phyloP scores from a whole-genome alignment of 139 green algal species.

The Chlamydomonas applanata region DNA sequence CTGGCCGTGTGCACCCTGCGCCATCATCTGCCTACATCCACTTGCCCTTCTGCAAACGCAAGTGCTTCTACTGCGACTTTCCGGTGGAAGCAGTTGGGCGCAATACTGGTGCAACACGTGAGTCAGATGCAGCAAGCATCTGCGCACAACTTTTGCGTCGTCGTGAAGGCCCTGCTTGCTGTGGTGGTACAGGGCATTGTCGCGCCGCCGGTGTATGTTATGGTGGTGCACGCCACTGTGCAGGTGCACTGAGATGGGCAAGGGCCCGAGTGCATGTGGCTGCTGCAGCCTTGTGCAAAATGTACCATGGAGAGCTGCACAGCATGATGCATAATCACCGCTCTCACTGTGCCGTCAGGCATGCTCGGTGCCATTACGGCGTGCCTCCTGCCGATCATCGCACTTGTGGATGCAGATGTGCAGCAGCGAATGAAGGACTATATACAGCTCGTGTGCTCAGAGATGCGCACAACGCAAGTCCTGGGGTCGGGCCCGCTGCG shows the following conservation, averaged over 20 bases:
- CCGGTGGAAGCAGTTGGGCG: constrained; percentile 75
- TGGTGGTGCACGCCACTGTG: too few species aligned
- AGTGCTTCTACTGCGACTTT: constrained; percentile 98
- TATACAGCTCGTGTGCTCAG: constrained; percentile 57
- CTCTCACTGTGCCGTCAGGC: too few species aligned
- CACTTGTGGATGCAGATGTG: not conserved
- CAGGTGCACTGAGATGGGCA: too few species aligned
- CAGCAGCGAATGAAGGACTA: constrained; percentile 50
- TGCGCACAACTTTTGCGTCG: constrained; percentile 53
- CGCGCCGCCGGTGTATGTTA: too few species aligned
- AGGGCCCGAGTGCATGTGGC: too few species aligned
- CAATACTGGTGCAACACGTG: not conserved
- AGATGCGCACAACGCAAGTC: constrained; percentile 63
- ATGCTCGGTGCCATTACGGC: too few species aligned
- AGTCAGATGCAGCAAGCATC: constrained; percentile 35
- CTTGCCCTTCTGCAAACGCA: constrained; percentile 93
- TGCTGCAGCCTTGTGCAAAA: too few species aligned
- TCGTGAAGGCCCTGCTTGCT: constrained; percentile 54
- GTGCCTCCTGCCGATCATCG: not conserved
- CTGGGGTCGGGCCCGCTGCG: constrained; percentile 37
- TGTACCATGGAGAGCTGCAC: too few species aligned
- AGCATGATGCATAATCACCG: too few species aligned
- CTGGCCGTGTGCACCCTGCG: not conserved
- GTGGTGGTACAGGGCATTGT: too few species aligned
- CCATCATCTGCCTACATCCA: constrained; percentile 82